A percentile compares a stretch with the other conserved stretches of the same genome.
Evolutionary conservation across 2,329 filamentous ascomycete species (phyloP).

Genomic region (Diaporthe amygdali): DNA sequence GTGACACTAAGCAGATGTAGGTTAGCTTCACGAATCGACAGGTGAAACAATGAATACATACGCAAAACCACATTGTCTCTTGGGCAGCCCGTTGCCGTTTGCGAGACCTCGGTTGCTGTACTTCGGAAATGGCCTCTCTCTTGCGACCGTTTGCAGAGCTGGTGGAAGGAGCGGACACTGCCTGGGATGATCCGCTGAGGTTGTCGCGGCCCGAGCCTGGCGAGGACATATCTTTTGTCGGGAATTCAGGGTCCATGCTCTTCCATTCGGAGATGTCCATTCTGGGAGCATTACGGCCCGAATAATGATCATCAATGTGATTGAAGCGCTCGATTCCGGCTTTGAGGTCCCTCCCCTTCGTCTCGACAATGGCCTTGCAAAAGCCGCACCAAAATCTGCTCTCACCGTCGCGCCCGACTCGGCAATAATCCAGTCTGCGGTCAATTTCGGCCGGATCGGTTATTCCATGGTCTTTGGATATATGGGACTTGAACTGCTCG

Average conservation of each 20-base stretch:
- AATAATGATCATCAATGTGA: conserved; percentile 79
- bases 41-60: not conserved
- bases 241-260: conserved; percentile 37
- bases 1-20: conserved; percentile 4
- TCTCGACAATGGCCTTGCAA: conserved; percentile 63
- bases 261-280: conserved; percentile 63
- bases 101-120: not conserved
- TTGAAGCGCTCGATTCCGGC: conserved; percentile 60
- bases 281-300: conserved; percentile 50
- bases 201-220: conserved; percentile 14
- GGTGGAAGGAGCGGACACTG: not conserved
- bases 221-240: conserved; percentile 6
- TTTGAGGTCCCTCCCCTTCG: conserved; percentile 53
- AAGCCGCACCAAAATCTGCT: conserved; percentile 88
- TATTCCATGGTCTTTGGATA: conserved; percentile 56
- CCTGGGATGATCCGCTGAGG: conserved; percentile 6
- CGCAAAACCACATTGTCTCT: conserved; percentile 23
- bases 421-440: conserved; percentile 55
- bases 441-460: conserved; percentile 40
- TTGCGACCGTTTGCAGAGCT: not conserved
- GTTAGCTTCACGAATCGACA: not conserved
- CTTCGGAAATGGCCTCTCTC: not conserved
- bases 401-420: conserved; percentile 69
- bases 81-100: not conserved
- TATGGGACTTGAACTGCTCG: conserved; percentile 66